Percentiles rank a stretch among this genome's conserved stretches.
phyloP scores from a whole-genome alignment of 2,329 filamentous ascomycete genomes.

The Aspergillus pseudoterreus region DNA sequence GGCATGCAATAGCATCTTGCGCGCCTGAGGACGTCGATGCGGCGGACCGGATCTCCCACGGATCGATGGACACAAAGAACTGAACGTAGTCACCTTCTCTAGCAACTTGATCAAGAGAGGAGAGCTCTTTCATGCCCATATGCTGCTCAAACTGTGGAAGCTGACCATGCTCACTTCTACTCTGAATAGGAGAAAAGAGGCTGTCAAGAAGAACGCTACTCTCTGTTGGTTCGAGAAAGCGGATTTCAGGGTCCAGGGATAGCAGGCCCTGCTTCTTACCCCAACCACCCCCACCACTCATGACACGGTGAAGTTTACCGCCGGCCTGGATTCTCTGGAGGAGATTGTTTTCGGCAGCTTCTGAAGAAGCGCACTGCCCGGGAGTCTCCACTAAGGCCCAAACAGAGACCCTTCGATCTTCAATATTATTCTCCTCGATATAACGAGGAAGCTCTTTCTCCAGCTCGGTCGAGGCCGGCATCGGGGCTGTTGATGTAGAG shows the following conservation, averaged over 20 bases:
- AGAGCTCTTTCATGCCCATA: slow-evolving; percentile 28
- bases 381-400: slow-evolving; percentile 38
- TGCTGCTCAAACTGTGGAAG: slow-evolving; percentile 20
- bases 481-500: slow-evolving; percentile 23
- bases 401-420: slow-evolving; percentile 36
- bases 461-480: slow-evolving; percentile 40
- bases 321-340: slow-evolving; percentile 26
- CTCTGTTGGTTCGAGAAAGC: slow-evolving; percentile 20
- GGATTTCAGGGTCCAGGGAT: slow-evolving; percentile 39
- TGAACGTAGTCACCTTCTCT: slow-evolving; percentile 37
- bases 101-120: slow-evolving; percentile 38
- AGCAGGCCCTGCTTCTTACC: slow-evolving; percentile 44
- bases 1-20: slow-evolving; percentile 18
- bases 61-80: slow-evolving; percentile 37
- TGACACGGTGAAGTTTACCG: slow-evolving; percentile 39
- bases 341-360: slow-evolving; percentile 20
- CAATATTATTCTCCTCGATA: slow-evolving; percentile 34
- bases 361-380: slow-evolving; percentile 10
- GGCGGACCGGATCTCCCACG: slow-evolving; percentile 3
- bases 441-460: slow-evolving; percentile 40
- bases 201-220: slow-evolving; percentile 17
- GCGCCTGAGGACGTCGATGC: neutral
- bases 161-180: slow-evolving; percentile 8
- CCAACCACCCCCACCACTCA: slow-evolving; percentile 44
- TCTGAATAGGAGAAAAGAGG: slow-evolving; percentile 19